Percentiles rank a stretch among this genome's conserved stretches.
Conservation (phyloP, 768 basidiomycete species). For the Tricholomella constricta region DNA sequence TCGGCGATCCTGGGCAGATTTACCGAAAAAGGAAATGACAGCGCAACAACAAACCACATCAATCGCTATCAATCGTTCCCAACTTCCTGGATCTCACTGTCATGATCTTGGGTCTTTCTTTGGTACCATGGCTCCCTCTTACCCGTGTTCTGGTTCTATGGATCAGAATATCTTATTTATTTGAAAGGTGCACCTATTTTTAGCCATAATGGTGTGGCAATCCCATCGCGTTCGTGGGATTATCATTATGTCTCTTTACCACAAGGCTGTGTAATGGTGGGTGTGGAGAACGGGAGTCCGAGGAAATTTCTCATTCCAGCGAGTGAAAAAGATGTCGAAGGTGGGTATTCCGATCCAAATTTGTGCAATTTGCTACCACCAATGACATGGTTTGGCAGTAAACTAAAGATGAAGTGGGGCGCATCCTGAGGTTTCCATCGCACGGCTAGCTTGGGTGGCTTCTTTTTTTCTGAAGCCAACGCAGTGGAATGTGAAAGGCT, state of each 20-base stretch:
- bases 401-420: background rate
- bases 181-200: background rate
- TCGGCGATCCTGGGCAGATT: background rate
- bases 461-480: background rate
- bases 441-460: background rate
- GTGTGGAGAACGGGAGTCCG: constrained; percentile 11
- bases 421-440: background rate
- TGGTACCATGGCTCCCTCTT: background rate
- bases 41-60: background rate
- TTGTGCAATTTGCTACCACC: constrained; percentile 2
- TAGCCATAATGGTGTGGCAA: constrained; percentile 1
- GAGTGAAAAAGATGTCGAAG: constrained; percentile 1
- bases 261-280: background rate
- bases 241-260: background rate
- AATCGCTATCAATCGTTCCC: background rate
- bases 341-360: background rate
- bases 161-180: background rate
- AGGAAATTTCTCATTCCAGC: background rate
- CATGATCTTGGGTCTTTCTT: constrained; percentile 5
- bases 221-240: constrained; percentile 4
- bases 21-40: background rate
- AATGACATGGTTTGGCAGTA: constrained; percentile 3
- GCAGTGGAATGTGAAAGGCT: background rate
- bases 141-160: constrained; percentile 1
- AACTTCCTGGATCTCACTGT: constrained; percentile 2